A percentile compares a stretch with the other conserved stretches of the same genome.
phyloP scores from a whole-genome alignment of 441 rosid genomes.

The Arabidopsis hybrid region DNA sequence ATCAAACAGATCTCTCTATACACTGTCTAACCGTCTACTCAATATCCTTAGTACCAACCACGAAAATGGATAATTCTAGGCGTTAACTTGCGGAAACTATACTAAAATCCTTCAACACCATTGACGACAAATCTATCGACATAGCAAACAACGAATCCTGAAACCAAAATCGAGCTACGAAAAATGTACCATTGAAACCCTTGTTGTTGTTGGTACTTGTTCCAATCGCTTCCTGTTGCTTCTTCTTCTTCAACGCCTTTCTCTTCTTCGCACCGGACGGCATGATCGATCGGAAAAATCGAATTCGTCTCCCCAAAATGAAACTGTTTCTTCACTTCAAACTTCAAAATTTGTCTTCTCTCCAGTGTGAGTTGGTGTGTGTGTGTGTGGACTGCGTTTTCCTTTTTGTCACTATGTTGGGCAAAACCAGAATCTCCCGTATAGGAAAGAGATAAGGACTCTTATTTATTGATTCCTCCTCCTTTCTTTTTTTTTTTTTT shows the following conservation, averaged over 20 bases:
- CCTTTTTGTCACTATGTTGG: constrained; percentile 28
- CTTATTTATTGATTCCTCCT: constrained; percentile 11
- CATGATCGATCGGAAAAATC: constrained; percentile 56
- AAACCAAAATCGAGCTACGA: neutral
- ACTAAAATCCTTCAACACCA: neutral
- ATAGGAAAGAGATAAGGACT: constrained; percentile 29
- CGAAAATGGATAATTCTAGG: neutral
- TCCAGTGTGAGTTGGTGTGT: constrained; percentile 24
- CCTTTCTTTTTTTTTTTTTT: neutral
- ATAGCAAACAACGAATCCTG: neutral
- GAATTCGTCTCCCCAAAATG: constrained; percentile 15
- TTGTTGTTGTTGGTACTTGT: neutral
- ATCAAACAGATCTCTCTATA: constrained; percentile 12
- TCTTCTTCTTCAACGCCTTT: constrained; percentile 82
- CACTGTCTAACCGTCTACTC: neutral
- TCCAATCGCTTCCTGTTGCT: constrained; percentile 50
- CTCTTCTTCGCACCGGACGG: constrained; percentile 89
- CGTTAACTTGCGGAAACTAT: neutral
- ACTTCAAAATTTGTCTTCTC: constrained; percentile 6
- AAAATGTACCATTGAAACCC: constrained; percentile 26
- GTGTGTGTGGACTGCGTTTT: constrained; percentile 34
- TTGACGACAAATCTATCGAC: neutral
- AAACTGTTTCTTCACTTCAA: neutral
- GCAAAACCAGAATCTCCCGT: constrained; percentile 12
- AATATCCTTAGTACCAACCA: neutral